Conservation (phyloP, 164 flowering plant genomes). For the Tetrastigma voinierianum region DNA sequence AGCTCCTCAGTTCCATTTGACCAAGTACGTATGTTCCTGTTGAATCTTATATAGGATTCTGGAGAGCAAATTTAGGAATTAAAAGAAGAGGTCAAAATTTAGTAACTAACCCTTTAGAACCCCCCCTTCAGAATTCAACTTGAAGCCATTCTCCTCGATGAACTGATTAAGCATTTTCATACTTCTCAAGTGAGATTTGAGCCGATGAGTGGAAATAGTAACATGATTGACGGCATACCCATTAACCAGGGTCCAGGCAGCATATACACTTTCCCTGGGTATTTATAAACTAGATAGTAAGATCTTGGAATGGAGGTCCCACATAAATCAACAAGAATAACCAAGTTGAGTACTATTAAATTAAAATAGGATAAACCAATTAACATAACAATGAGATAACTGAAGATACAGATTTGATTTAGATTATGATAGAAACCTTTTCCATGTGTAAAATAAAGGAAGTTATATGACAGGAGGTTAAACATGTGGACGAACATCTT, state of each 20-base stretch:
- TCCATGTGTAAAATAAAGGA: not conserved
- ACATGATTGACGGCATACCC: slow-evolving; percentile 93
- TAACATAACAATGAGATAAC: not conserved
- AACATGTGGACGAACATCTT: too few species aligned
- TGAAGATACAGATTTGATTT: not conserved
- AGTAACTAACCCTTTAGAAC: slow-evolving; percentile 69
- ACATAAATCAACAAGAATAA: not conserved
- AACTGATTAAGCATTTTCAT: slow-evolving; percentile 71
- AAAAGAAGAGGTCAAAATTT: not conserved
- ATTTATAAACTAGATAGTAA: slow-evolving; percentile 21
- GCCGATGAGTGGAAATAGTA: slow-evolving; percentile 80
- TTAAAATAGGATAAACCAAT: not conserved
- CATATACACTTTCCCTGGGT: slow-evolving; percentile 94
- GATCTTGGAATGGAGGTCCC: not conserved
- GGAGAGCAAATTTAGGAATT: not conserved
- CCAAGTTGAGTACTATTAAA: not conserved
- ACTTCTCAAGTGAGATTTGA: slow-evolving; percentile 56
- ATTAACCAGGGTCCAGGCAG: slow-evolving; percentile 99
- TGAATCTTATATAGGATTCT: not conserved
- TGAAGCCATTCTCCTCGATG: slow-evolving; percentile 77
- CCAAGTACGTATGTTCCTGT: not conserved
- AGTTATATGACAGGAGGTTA: too few species aligned
- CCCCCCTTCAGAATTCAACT: slow-evolving; percentile 93
- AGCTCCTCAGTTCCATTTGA: not conserved
- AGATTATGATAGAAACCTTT: not conserved